phyloP scores from a whole-genome alignment of 108 stramenopile species.

The Skeletonema tropicum region DNA sequence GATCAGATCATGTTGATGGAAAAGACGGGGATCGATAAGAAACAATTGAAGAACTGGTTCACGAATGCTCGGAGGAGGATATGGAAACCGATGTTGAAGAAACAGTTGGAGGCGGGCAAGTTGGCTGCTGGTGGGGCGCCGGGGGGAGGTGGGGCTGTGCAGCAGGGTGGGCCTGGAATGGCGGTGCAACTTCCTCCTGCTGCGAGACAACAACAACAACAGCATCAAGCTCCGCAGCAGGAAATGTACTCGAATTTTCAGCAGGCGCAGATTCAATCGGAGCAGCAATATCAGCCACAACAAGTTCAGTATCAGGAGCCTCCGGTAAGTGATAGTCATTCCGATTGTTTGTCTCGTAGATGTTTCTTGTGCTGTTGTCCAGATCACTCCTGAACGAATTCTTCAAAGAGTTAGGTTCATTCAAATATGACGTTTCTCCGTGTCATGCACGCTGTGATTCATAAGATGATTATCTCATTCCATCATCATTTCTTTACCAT shows the following conservation, averaged over 20 bases:
- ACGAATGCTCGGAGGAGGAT: slow-evolving; percentile 94
- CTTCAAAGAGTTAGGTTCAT: not conserved
- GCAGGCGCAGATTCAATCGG: slow-evolving; percentile 36
- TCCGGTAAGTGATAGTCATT: not conserved
- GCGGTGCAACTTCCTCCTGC: not conserved
- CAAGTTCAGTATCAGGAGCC: slow-evolving; percentile 18
- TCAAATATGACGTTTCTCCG: not conserved
- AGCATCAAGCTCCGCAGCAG: slow-evolving; percentile 26
- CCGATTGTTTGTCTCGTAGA: no score
- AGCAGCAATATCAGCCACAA: slow-evolving; percentile 10
- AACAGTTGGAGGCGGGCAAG: slow-evolving; percentile 89
- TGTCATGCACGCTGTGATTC: not conserved
- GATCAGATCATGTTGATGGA: slow-evolving; percentile 93
- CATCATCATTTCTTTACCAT: not conserved
- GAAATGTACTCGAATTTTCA: slow-evolving; percentile 56
- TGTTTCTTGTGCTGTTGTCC: not conserved
- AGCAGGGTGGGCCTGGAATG: slow-evolving; percentile 3
- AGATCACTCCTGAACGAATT: not conserved
- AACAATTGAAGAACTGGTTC: slow-evolving; percentile 97
- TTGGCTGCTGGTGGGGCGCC: slow-evolving; percentile 61
- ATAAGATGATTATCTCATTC: slow-evolving; percentile 3
- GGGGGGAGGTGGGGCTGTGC: slow-evolving; percentile 38
- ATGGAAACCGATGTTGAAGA: slow-evolving; percentile 96
- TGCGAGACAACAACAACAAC: not conserved
- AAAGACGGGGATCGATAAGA: slow-evolving; percentile 94